A percentile compares a stretch with the other conserved stretches of the same genome.
Evolutionary conservation across 2,329 filamentous ascomycete genomes (phyloP).

Genomic region (Sclerotinia trifoliorum): DNA sequence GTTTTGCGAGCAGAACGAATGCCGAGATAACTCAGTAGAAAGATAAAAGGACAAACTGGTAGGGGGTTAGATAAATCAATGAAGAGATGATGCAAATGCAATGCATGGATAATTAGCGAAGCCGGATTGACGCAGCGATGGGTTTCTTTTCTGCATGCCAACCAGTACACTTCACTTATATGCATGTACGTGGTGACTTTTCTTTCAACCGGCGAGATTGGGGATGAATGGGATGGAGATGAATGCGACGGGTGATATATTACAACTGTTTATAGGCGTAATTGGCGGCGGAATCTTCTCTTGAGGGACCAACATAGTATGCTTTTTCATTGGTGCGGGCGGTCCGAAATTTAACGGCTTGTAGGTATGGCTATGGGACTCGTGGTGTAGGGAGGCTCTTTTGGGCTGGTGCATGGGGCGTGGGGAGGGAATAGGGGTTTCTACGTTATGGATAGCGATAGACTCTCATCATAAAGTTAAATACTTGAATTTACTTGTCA

Average conservation of each 20-base stretch:
- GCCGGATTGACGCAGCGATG: background rate
- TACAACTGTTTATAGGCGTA: constrained; percentile 16
- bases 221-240: background rate
- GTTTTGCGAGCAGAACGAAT: background rate
- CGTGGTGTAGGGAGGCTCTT: constrained; percentile 7
- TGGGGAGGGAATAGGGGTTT: background rate
- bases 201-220: background rate
- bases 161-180: constrained; percentile 2
- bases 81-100: constrained; percentile 2
- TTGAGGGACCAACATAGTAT: constrained; percentile 1
- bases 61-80: background rate
- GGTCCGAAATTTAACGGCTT: background rate
- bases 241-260: background rate
- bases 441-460: constrained; percentile 11
- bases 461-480: constrained; percentile 2
- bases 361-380: constrained; percentile 9
- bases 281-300: constrained; percentile 10
- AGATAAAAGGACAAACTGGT: background rate
- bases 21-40: constrained; percentile 8
- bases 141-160: background rate
- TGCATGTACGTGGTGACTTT: background rate
- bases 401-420: background rate
- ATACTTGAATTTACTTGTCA: background rate
- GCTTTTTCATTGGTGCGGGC: background rate
- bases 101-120: constrained; percentile 8